These are phyloP conservation scores for Erigeron philadelphicus DNA, from an alignment of 140 eudicot genomes.

Conservation along the genomic window DNA sequence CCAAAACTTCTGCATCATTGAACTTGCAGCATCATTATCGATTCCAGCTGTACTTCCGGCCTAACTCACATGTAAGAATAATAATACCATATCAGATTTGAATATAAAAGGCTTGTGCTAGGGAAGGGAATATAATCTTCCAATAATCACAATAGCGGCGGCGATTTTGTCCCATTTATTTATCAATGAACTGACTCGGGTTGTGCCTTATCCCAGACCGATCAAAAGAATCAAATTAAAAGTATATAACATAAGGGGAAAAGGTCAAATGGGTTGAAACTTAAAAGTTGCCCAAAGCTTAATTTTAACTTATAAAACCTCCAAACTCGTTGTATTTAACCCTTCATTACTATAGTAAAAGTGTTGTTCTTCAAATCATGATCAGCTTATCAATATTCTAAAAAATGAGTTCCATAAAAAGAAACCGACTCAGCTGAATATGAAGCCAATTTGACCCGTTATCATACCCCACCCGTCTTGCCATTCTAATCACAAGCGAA, in stretches of 20 bases:
- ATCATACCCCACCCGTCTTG: background rate
- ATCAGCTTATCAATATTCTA: background rate
- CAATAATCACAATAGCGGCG: background rate
- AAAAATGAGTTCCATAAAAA: background rate
- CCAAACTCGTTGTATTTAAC: background rate
- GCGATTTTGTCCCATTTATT: background rate
- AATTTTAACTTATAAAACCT: background rate
- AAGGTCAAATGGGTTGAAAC: background rate
- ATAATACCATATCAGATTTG: background rate
- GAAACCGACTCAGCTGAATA: background rate
- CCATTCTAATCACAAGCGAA: background rate
- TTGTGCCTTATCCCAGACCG: background rate
- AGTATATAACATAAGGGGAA: background rate
- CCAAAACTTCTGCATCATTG: slow-evolving; percentile 97
- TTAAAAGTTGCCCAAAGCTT: background rate
- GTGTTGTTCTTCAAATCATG: background rate
- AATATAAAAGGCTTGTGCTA: background rate
- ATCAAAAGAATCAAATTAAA: background rate
- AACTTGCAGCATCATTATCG: slow-evolving; percentile 63
- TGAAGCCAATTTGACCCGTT: background rate
- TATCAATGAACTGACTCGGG: background rate
- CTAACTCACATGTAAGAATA: slow-evolving; percentile 23
- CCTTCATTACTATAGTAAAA: background rate
- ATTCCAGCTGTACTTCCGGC: slow-evolving; percentile 75
- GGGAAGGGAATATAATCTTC: background rate